phyloP scores from a whole-genome alignment of 306 rosid species.

The Gynostemma pentaphyllum region DNA sequence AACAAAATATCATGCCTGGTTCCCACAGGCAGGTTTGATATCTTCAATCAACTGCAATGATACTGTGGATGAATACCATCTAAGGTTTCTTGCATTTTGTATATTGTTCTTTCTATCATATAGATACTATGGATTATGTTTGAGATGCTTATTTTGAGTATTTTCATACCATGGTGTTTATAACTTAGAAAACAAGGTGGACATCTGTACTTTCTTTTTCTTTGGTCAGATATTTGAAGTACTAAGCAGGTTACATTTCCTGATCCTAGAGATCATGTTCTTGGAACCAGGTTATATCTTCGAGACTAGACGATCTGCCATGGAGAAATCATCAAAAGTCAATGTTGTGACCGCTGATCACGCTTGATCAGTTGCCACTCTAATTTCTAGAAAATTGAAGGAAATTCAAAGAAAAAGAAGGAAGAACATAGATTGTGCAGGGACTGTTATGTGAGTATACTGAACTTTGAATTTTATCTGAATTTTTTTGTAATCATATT shows the following conservation, averaged over 20 bases:
- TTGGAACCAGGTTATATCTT: constrained; percentile 57
- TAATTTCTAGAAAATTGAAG: constrained; percentile 62
- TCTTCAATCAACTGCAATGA: too few relatives aligned
- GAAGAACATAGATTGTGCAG: too few relatives aligned
- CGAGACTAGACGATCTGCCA: constrained; percentile 34
- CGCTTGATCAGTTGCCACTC: constrained; percentile 79
- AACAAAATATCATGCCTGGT: too few relatives aligned
- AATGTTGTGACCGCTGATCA: constrained; percentile 66
- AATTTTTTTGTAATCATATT: too few relatives aligned
- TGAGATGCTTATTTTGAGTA: constrained; percentile 99
- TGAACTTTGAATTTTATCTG: too few relatives aligned
- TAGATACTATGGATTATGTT: too few relatives aligned
- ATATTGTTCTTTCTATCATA: too few relatives aligned
- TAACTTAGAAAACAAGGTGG: constrained; percentile 85
- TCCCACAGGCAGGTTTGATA: too few relatives aligned
- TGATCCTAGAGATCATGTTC: constrained; percentile 54
- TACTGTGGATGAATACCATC: too few relatives aligned
- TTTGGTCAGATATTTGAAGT: constrained; percentile 54
- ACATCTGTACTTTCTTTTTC: background rate
- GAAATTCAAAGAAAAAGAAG: too few relatives aligned
- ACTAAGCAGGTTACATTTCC: constrained; percentile 67
- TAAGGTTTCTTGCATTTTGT: too few relatives aligned
- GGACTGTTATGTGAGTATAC: too few relatives aligned
- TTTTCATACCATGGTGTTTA: constrained; percentile 81
- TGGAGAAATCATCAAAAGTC: constrained; percentile 46